Evolutionary conservation across 306 rosid species (phyloP), one percentile per base, ranked within the genome.

Genomic region (Prunus armeniaca): DNA sequence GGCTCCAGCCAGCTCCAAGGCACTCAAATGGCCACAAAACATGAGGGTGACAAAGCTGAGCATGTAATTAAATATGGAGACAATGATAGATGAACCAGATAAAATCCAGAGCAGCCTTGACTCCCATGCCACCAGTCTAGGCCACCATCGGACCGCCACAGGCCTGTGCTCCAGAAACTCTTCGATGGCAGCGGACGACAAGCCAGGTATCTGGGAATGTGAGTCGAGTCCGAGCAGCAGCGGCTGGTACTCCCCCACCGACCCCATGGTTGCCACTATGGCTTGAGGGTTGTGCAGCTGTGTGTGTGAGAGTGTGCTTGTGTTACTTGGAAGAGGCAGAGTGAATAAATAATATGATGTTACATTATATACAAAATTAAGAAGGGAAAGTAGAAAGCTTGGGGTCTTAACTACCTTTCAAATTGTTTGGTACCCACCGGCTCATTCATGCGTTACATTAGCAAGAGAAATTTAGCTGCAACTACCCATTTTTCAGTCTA

Each of bases 1-100:
- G 50, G 96, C 96, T 5, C 96, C 96, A 30, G 96, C 96, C 68
- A 90, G 93, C 52, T 86, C 93, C 28, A 82, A 20, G 5, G 93
- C 57, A 8, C 90, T 82, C 71, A 87, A 73, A 74, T 89, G 95
- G 1, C 97, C 91, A 62, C 85, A 46, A 73, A 89, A 86, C 85
- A 82, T 79, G 55, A 91, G 84, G 20, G 89, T 85, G 17, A 79
- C 82, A 67, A 85, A 85, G 69, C 78, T 79, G 45, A 85, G 84
- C 89, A 90, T 78, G 71, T 80, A 82, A 15, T 82, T 82, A 78
- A 74, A 82, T 9, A 82, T 20, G 3, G 86, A 82, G 6, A 82
- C 84, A 0, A 50, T 25, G 43, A 86, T 82, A 20, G 89, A 65
- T 3, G 89, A 66, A 14, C 89, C 80, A 0, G 87, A 82, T 6